phyloP scores from a whole-genome alignment of 208 protist species.

The Angomonas ambiguus region DNA sequence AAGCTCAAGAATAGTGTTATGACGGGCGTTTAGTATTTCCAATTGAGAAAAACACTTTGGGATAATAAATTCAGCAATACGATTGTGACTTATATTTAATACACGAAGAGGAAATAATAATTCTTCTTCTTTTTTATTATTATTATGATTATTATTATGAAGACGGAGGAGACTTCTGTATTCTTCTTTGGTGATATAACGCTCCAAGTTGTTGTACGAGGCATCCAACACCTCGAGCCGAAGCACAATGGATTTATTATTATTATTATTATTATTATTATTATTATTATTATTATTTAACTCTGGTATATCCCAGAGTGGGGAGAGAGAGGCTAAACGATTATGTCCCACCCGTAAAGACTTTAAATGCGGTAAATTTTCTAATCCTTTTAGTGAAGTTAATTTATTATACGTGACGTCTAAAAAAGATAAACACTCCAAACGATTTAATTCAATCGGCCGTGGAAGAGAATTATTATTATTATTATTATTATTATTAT shows the following conservation, averaged over 20 bases:
- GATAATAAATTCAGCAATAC: too few species aligned
- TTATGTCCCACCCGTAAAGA: conserved; percentile 58
- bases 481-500: background rate
- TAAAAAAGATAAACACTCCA: conserved; percentile 36
- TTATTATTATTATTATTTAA: background rate
- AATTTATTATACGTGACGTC: conserved; percentile 62
- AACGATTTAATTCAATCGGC: conserved; percentile 6
- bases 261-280: background rate
- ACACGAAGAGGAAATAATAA: too few species aligned
- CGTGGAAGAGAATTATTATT: background rate
- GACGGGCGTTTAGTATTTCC: conserved; percentile 40
- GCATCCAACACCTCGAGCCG: conserved; percentile 63
- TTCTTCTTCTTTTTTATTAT: too few species aligned
- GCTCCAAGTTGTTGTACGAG: conserved; percentile 39
- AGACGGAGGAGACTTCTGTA: conserved; percentile 16
- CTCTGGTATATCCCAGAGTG: conserved; percentile 39
- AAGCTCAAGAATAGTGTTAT: conserved; percentile 31
- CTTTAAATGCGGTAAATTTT: conserved; percentile 33
- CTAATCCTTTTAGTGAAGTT: conserved; percentile 39
- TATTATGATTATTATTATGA: conserved; percentile 5
- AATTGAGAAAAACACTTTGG: conserved; percentile 13
- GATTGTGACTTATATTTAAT: too few species aligned
- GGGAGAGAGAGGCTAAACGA: conserved; percentile 34
- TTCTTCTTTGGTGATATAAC: conserved; percentile 25
- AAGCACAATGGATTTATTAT: background rate